Conservation (phyloP, 768 basidiomycete genomes). For the Tephrocybe sp. region DNA sequence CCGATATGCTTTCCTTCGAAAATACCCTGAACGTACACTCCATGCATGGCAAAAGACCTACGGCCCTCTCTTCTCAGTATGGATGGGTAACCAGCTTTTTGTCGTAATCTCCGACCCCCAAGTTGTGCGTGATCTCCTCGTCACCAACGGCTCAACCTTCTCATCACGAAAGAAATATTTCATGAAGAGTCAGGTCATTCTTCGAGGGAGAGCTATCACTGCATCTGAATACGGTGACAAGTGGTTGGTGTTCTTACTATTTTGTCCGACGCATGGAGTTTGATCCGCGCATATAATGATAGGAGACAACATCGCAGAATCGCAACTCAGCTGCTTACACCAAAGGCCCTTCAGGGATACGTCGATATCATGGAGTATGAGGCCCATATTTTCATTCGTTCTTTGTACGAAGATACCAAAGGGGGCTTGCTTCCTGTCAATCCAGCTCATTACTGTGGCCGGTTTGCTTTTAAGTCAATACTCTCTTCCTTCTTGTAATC, state of each 20-base stretch:
- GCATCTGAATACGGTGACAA: slow-evolving; percentile 29
- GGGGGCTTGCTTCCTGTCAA: slow-evolving; percentile 32
- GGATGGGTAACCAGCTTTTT: slow-evolving; percentile 38
- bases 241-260: slow-evolving; percentile 22
- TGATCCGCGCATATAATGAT: slow-evolving; percentile 1
- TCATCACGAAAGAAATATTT: slow-evolving; percentile 31
- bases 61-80: slow-evolving; percentile 33
- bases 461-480: slow-evolving; percentile 25
- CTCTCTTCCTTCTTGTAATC: neutral
- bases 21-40: too few relatives aligned
- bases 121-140: slow-evolving; percentile 31
- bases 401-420: slow-evolving; percentile 30
- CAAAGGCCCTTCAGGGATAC: slow-evolving; percentile 34
- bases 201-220: slow-evolving; percentile 31
- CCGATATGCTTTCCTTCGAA: too few relatives aligned
- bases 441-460: slow-evolving; percentile 34
- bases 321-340: slow-evolving; percentile 29
- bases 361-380: slow-evolving; percentile 36
- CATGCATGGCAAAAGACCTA: too few relatives aligned
- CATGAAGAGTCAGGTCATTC: slow-evolving; percentile 34
- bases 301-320: slow-evolving; percentile 43
- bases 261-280: too few relatives aligned
- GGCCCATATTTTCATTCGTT: slow-evolving; percentile 34
- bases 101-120: too few relatives aligned
- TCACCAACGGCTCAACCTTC: slow-evolving; percentile 35